Evolutionary conservation across 2,329 filamentous ascomycete species (phyloP), one percentile per base, ranked within the genome.

Genomic region (Trichoderma atroviride): DNA sequence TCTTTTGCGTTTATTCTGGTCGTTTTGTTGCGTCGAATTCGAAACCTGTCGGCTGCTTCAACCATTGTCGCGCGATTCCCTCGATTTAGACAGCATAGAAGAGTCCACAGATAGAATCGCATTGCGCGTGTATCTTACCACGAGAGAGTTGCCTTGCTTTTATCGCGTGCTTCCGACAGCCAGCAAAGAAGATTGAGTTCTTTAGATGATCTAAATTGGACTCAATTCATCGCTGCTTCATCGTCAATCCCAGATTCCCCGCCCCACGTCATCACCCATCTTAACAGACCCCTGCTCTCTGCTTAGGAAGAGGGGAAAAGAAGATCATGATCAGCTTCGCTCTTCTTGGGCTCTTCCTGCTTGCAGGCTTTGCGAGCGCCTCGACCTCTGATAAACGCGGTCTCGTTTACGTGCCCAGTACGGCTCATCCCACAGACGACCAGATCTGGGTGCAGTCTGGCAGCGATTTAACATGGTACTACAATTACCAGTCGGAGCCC

Each of bases 391-490:
- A 83, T 19, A 94, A 94, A 79, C 91, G 92, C 73, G 92, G 92
- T 33, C 89, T 96, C 64, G 86, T 89, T 75, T 92, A 89, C 78
- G 86, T 92, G 22, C 85, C 87, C 7, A 86, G 88, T 70, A 72
- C 80, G 5, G 76, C 85, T 0, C 81, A 84, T 69, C 83, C 87
- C 0, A 70, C 82, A 19, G 92, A 95, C 79, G 88, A 93, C 80
- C 77, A 83, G 58, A 83, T 91, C 74, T 94, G 91, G 90, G 81
- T 83, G 13, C 78, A 82, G 55, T 64, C 81, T 6, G 83, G 82
- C 47, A 87, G 86, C 22, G 86, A 88, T 53, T 80, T 95, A 68
- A 91, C 88, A 3, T 96, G 92, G 92, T 96, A 96, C 83, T 96
- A 95, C 85, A 95, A 94, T 82, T 96, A 94, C 79, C 79, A 81